phyloP scores from a whole-genome alignment of 169 alveolate genomes.

The Fabrea salina region DNA sequence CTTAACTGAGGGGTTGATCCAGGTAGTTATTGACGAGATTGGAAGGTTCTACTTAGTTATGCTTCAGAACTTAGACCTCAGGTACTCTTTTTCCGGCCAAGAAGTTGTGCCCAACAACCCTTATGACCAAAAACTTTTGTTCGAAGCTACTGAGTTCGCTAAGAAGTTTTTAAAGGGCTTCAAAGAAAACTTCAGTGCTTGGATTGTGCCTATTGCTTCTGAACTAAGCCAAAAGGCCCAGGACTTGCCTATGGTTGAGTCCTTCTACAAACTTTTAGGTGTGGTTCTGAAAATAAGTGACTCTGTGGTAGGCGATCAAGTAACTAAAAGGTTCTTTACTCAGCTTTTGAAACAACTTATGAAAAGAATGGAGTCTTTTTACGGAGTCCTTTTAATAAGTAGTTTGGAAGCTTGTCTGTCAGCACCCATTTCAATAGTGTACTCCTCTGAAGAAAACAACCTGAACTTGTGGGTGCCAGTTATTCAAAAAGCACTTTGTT shows the following conservation, averaged over 20 bases:
- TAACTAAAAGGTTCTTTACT: not conserved
- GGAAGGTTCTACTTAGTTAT: not conserved
- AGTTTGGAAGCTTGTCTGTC: conserved; percentile 40
- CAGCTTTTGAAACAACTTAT: conserved; percentile 35
- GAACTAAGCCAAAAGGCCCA: conserved; percentile 26
- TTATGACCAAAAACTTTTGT: conserved; percentile 44
- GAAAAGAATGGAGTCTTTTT: conserved; percentile 40
- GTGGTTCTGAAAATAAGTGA: conserved; percentile 19
- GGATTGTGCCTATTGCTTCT: conserved; percentile 37
- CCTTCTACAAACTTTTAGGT: conserved; percentile 33
- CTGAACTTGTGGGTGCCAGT: not conserved
- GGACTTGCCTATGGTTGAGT: conserved; percentile 40
- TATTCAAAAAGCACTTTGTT: not conserved
- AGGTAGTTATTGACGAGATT: conserved; percentile 5
- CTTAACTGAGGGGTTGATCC: not conserved
- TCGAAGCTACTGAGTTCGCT: conserved; percentile 39
- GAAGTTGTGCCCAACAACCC: conserved; percentile 39
- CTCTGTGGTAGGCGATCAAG: conserved; percentile 16
- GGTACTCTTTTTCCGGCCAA: not conserved
- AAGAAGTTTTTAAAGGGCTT: conserved; percentile 37
- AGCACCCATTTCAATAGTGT: conserved; percentile 45
- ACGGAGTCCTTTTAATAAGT: conserved; percentile 41
- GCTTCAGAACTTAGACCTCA: not conserved
- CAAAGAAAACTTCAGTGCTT: conserved; percentile 35
- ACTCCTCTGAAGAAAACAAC: not conserved